Percentiles rank a stretch among this genome's conserved stretches.
These are phyloP conservation scores for Pseudoturritis turrita DNA, from an alignment of 345 rosid species.

Conservation along the genomic window DNA sequence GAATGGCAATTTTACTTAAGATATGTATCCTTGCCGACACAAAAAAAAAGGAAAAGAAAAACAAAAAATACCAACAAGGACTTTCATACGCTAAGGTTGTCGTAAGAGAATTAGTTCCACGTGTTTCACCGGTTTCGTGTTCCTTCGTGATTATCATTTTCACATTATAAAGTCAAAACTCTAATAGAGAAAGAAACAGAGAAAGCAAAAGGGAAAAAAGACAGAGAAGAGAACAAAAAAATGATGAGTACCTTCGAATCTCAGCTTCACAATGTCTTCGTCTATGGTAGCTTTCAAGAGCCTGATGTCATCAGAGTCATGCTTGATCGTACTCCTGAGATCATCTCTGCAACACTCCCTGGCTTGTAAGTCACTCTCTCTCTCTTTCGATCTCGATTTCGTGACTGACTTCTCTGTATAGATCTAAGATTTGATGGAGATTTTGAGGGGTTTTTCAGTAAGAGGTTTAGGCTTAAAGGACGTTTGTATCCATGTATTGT, in stretches of 20 bases:
- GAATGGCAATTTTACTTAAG: not conserved
- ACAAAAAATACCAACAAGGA: not conserved
- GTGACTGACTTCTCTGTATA: not conserved
- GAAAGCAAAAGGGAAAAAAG: not conserved
- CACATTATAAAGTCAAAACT: not conserved
- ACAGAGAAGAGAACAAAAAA: not conserved
- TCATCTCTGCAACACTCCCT: slow-evolving; percentile 59
- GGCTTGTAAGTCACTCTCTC: slow-evolving; percentile 42
- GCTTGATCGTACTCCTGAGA: slow-evolving; percentile 52
- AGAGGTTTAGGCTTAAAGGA: slow-evolving; percentile 78
- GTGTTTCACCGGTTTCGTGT: not conserved
- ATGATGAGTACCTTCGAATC: not conserved
- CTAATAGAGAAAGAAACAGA: not conserved
- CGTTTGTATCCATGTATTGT: slow-evolving; percentile 91
- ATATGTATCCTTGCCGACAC: not conserved
- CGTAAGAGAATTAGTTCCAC: not conserved
- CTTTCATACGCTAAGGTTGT: not conserved
- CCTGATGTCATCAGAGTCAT: slow-evolving; percentile 63
- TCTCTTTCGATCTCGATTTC: not conserved
- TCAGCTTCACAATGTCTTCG: slow-evolving; percentile 55
- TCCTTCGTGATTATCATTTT: not conserved
- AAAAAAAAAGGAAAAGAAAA: not conserved
- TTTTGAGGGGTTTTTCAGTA: slow-evolving; percentile 45
- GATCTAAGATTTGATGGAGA: not conserved
- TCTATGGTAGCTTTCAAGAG: slow-evolving; percentile 77